These are phyloP conservation scores for Fusarium metavorans DNA, from an alignment of 2,329 filamentous ascomycete genomes.

Conservation along the genomic window DNA sequence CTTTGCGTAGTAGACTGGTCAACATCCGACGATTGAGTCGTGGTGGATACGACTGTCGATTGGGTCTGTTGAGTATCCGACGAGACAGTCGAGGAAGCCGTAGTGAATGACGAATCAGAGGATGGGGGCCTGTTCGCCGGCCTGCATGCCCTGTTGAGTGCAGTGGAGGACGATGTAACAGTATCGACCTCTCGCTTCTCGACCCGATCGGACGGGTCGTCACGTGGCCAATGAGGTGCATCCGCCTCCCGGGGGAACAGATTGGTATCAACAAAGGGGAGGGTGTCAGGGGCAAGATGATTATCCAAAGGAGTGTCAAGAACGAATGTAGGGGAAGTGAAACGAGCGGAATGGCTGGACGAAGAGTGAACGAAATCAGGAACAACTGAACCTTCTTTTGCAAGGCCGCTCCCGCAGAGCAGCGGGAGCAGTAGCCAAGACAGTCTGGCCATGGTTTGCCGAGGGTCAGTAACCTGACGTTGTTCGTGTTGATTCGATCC, in stretches of 20 bases:
- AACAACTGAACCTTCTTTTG: constrained; percentile 37
- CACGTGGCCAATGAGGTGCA: not conserved
- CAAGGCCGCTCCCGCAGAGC: constrained; percentile 20
- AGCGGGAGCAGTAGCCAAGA: constrained; percentile 33
- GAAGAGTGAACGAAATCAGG: constrained; percentile 33
- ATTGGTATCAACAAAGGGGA: not conserved
- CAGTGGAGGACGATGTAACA: not conserved
- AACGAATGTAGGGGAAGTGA: constrained; percentile 12
- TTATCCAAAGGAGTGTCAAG: constrained; percentile 25
- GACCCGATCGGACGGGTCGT: not conserved
- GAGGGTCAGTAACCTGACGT: constrained; percentile 2
- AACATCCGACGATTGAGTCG: not conserved
- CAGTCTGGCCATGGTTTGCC: constrained; percentile 24
- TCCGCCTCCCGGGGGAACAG: not conserved
- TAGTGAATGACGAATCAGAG: not conserved
- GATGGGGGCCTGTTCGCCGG: not conserved
- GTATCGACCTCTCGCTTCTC: not conserved
- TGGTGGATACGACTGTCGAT: not conserved
- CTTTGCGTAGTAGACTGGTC: not conserved
- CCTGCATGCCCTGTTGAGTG: not conserved
- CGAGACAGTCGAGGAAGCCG: not conserved
- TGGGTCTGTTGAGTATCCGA: not conserved
- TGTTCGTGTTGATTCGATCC: constrained; percentile 23
- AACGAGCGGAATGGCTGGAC: constrained; percentile 30
- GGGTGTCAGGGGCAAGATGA: not conserved